phyloP scores from a whole-genome alignment of 148 eudicot species.

The Rhododendron griersonianum region DNA sequence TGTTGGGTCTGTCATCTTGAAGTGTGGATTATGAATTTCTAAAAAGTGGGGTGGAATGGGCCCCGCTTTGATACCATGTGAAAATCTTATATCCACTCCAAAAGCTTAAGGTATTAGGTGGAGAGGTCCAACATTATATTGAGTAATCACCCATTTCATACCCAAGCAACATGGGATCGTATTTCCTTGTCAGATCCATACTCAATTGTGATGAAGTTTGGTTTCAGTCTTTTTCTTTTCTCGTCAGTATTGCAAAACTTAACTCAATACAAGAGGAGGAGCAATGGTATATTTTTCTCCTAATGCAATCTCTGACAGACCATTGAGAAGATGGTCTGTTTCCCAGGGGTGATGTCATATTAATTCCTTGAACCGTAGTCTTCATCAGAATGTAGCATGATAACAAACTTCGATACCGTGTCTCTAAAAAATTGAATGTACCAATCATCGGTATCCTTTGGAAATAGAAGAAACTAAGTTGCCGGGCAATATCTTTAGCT shows the following conservation, averaged over 20 bases:
- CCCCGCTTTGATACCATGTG: too few relatives aligned
- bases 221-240: neutral
- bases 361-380: neutral
- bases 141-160: too few relatives aligned
- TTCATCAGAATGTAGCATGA: neutral
- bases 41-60: too few relatives aligned
- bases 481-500: neutral
- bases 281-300: neutral
- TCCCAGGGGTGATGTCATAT: neutral
- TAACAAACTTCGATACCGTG: neutral
- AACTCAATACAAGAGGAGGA: neutral
- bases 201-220: neutral
- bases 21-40: too few relatives aligned
- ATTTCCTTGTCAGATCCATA: too few relatives aligned
- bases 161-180: too few relatives aligned
- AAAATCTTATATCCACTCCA: too few relatives aligned
- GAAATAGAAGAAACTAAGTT: neutral
- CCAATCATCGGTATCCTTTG: neutral
- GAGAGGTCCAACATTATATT: too few relatives aligned
- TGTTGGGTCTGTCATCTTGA: too few relatives aligned
- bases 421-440: neutral
- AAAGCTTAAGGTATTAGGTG: too few relatives aligned
- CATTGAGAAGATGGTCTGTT: neutral
- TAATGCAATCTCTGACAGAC: neutral
- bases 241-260: neutral